Evolutionary conservation across 257 asterid genomes (phyloP), one percentile per base, ranked within the genome.

Genomic region (Hygrophila difformis): DNA sequence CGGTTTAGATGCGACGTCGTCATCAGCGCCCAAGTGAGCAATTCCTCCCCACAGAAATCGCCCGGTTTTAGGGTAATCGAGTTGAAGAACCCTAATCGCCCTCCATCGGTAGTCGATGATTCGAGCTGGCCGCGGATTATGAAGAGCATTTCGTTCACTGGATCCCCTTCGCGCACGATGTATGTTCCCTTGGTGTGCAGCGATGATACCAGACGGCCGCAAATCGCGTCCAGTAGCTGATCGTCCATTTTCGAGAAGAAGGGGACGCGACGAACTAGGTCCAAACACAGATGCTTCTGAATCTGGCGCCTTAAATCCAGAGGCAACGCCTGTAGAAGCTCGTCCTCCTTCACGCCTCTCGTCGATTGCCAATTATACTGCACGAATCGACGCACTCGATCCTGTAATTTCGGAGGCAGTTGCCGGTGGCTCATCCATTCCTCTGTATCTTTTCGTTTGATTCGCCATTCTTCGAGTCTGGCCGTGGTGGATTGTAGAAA

Each of bases 351-450:
- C 5, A 85, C 96, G 1, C 96, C 94, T 79, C 94, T 71, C 9
- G 93, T 84, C 10, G 96, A 79, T 7, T 82, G 68, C 94, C 96
- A 89, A 39, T 79, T 77, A 67, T 77, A 79, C 24, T 84, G 96
- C 24, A 89, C 93, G 51, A 81, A 78, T 16, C 86, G 65, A 8
- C 89, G 76, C 39, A 84, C 84, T 21, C 82, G 92, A n/a, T 78
- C 84, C 60, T 81, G 95, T 67, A 88, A 66, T 3, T 70, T 75
- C 0, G 70, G 84, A 13, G 97, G 95, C 1, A 87, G 64, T 61
- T 87, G 95, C 6, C 97, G 83, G 51, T 84, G 97, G 57, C 74
- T 63, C 97, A 87, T 84, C 97, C 95, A 87, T 56, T 87, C 97
- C 62, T 87, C 97, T 0, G 95, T 84, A 61, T 84, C 95, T 68